A percentile compares a stretch with the other conserved stretches of the same genome.
phyloP scores from a whole-genome alignment of 768 basidiomycete species.

The Pleurotus pulmonarius region DNA sequence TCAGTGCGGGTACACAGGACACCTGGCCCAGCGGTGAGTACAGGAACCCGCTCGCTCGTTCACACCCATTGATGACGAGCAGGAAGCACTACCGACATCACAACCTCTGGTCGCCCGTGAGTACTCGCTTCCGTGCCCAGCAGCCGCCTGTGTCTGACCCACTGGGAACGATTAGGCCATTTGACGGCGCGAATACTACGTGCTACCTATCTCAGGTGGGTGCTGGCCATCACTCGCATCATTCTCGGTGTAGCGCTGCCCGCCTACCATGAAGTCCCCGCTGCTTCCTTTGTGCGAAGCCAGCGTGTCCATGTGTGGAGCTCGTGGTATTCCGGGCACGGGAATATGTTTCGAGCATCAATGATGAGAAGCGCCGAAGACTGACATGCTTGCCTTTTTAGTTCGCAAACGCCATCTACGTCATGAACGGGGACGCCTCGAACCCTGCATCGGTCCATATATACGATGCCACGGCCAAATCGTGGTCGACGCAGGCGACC shows the following conservation, averaged over 20 bases:
- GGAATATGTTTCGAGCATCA: too few relatives aligned
- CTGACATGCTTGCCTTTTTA: conserved; percentile 26
- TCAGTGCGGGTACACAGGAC: conserved; percentile 68
- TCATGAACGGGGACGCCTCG: conserved; percentile 71
- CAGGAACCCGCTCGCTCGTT: conserved; percentile 8
- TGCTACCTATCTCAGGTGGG: conserved; percentile 72
- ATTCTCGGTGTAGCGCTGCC: neutral
- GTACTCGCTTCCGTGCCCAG: conserved; percentile 18
- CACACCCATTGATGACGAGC: conserved; percentile 11
- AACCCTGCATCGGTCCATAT: conserved; percentile 74
- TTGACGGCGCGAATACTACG: conserved; percentile 57
- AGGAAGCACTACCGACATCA: conserved; percentile 66
- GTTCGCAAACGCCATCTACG: conserved; percentile 85
- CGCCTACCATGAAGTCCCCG: neutral
- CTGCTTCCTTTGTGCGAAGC: neutral
- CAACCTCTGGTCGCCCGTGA: conserved; percentile 74
- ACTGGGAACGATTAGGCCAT: conserved; percentile 41
- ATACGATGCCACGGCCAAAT: conserved; percentile 66
- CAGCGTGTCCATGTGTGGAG: neutral
- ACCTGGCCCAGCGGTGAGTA: conserved; percentile 59
- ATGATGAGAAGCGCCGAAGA: neutral
- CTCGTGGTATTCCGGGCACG: neutral
- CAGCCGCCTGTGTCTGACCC: conserved; percentile 7
- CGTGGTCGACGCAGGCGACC: conserved; percentile 76
- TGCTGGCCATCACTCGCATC: neutral